Evolutionary conservation across 169 alveolate genomes (phyloP), one percentile per base, ranked within the genome.

Genomic region (Amoebophrya sp.): DNA sequence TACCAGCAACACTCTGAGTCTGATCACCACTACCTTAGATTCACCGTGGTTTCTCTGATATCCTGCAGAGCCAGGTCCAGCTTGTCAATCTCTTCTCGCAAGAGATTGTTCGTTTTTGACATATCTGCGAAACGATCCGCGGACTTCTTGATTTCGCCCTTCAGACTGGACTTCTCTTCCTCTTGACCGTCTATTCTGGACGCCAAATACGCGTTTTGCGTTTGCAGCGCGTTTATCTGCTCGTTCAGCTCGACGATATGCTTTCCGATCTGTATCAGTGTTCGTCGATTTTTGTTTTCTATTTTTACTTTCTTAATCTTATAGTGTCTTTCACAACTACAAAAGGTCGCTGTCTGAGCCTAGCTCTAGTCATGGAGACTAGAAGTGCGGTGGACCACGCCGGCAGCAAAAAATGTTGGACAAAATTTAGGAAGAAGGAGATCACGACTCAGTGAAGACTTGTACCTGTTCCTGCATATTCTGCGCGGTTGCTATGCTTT

Each of bases 181-280:
- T 89, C 91, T 32, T 41, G 77, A 0, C 77, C 91, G 53, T 89
- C 91, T 0, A 89, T 89, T 25, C 91, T 0, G 33, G 40, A 23
- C 18, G 91, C 40, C 1, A 89, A 55, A 32, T 39, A 39, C 12
- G 91, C 91, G 33, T 89, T 89, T 55, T 89, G 66, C 40, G 91
- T 41, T 55, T 89, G 91, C 53, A 89, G 0, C 77, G 91, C 91
- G 53, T 89, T 89, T 0, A 89, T 41, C 91, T 89, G 77, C 54
- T 39, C 91, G 39, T 39, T 39, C 54, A 89, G 66, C 10, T 41
- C 91, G 40, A 25, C 53, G 25, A 89, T 89, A 35, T 89, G 77
- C 91, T 89, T 89, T 39, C 83, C 83, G 83, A 66, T 66, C 83
- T 66, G 83, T 7, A 1, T 66, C n/a, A n/a, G n/a, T n/a, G n/a